A percentile compares a stretch with the other conserved stretches of the same genome.
Evolutionary conservation across 2,329 filamentous ascomycete species (phyloP).

Genomic region (Botryotinia convoluta): DNA sequence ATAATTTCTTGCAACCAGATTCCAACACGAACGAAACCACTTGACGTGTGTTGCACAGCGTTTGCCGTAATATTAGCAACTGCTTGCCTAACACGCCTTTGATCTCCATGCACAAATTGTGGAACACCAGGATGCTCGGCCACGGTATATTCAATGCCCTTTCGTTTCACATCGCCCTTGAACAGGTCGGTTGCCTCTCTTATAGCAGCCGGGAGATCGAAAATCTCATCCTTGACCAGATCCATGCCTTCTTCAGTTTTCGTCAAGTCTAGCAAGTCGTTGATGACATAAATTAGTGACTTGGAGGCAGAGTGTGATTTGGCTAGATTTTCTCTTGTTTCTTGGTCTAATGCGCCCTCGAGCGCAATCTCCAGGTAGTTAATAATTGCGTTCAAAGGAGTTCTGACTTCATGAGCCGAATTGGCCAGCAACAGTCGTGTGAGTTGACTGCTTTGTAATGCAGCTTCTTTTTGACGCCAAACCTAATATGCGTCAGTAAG

Average conservation of each 20-base stretch:
- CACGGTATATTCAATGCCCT: slow-evolving; percentile 69
- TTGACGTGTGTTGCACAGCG: slow-evolving; percentile 72
- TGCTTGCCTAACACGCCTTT: slow-evolving; percentile 74
- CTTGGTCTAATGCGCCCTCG: slow-evolving; percentile 73
- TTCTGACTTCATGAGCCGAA: slow-evolving; percentile 87
- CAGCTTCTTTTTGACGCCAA: slow-evolving; percentile 86
- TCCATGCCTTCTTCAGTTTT: slow-evolving; percentile 81
- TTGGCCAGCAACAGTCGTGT: slow-evolving; percentile 79
- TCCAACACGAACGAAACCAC: slow-evolving; percentile 69
- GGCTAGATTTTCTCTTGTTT: slow-evolving; percentile 80
- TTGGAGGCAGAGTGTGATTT: slow-evolving; percentile 89
- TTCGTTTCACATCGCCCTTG: slow-evolving; percentile 69
- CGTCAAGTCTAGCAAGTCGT: slow-evolving; percentile 83
- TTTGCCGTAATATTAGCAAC: slow-evolving; percentile 83
- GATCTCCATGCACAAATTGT: slow-evolving; percentile 70
- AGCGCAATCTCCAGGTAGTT: slow-evolving; percentile 91
- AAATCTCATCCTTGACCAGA: slow-evolving; percentile 75
- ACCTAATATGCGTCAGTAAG: slow-evolving; percentile 53
- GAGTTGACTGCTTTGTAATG: slow-evolving; percentile 76
- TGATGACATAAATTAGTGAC: slow-evolving; percentile 90
- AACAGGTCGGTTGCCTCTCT: slow-evolving; percentile 77
- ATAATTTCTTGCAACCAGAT: slow-evolving; percentile 58
- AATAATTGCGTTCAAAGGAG: slow-evolving; percentile 88
- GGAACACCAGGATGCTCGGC: slow-evolving; percentile 68
- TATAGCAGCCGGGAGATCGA: slow-evolving; percentile 69